Evolutionary conservation across 2,329 filamentous ascomycete genomes (phyloP).

Genomic region (Cytospora mali): DNA sequence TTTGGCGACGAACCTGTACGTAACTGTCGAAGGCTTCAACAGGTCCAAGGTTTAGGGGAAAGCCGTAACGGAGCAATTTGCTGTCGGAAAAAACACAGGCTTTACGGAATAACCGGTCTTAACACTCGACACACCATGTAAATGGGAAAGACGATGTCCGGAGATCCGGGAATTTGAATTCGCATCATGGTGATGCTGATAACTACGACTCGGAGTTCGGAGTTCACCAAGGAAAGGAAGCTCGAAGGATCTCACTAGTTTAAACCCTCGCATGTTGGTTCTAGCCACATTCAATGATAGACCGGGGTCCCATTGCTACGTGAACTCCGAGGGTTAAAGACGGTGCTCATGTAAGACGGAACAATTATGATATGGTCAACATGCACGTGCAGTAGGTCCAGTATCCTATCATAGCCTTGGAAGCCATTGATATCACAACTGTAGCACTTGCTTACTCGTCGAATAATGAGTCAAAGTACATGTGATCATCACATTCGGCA

Average conservation of each 20-base stretch:
- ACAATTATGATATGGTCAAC: not conserved
- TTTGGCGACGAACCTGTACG: not conserved
- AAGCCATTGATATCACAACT: too few species aligned
- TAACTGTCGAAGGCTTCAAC: not conserved
- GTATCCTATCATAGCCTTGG: not conserved
- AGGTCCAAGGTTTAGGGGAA: not conserved
- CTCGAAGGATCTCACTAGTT: not conserved
- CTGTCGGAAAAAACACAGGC: not conserved
- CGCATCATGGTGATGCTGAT: not conserved
- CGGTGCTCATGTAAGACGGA: not conserved
- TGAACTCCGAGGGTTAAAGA: not conserved
- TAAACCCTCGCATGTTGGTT: not conserved
- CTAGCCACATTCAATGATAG: not conserved
- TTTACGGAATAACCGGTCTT: not conserved
- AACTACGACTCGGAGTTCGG: slow-evolving; percentile 13
- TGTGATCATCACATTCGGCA: too few species aligned
- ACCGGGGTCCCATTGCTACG: not conserved
- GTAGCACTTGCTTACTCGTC: not conserved
- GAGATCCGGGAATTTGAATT: not conserved
- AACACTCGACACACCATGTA: not conserved
- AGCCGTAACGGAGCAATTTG: not conserved
- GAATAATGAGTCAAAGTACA: not conserved
- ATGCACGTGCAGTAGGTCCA: too few species aligned
- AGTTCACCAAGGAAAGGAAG: not conserved
- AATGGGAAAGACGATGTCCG: not conserved